phyloP scores from a whole-genome alignment of 2,329 filamentous ascomycete genomes.

The Colletotrichum sp. region DNA sequence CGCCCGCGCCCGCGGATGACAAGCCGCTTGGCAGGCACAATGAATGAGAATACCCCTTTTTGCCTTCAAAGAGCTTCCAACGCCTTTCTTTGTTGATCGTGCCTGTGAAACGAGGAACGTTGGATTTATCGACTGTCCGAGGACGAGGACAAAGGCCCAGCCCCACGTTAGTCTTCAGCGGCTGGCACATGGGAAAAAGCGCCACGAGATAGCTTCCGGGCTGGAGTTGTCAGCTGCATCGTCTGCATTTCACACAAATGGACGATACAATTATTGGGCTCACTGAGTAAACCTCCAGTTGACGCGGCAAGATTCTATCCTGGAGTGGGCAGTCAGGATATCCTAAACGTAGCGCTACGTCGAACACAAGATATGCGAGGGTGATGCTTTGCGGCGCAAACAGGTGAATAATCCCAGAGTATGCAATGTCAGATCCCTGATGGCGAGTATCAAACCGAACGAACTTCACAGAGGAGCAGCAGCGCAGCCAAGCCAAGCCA shows the following conservation, averaged over 20 bases:
- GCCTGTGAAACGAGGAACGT: neutral
- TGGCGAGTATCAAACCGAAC: neutral
- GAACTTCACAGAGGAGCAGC: neutral
- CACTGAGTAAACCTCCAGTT: neutral
- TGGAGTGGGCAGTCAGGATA: neutral
- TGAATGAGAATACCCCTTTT: neutral
- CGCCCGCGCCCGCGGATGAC: neutral
- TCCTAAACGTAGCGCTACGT: neutral
- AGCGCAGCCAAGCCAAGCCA: neutral
- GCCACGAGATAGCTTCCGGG: neutral
- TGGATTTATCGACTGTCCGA: neutral
- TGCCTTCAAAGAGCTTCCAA: neutral
- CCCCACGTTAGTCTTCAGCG: neutral
- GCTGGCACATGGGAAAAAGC: neutral
- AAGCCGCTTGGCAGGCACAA: neutral
- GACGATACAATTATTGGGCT: neutral
- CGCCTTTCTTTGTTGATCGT: constrained; percentile 2
- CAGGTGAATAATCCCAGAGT: neutral
- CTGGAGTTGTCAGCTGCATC: neutral
- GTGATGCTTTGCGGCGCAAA: neutral
- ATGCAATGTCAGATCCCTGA: neutral
- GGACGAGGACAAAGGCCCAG: neutral
- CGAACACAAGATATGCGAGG: neutral
- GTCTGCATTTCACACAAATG: neutral
- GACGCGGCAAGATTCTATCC: neutral